Conservation (phyloP, 2,329 filamentous ascomycete species). For the Stagonosporopsis rhizophila region DNA sequence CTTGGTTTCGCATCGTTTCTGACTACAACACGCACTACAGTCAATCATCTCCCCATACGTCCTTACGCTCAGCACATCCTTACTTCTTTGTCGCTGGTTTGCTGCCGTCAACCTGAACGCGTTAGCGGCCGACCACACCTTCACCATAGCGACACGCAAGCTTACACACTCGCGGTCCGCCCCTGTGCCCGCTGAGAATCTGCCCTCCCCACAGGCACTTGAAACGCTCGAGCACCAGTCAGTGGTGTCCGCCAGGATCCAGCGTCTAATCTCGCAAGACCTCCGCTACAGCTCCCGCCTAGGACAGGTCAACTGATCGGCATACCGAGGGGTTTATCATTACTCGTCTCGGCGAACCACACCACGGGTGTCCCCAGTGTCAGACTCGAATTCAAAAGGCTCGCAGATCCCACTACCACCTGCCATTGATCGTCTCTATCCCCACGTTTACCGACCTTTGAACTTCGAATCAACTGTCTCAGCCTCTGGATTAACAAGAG, state of each 20-base stretch:
- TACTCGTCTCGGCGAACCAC: conserved; percentile 43
- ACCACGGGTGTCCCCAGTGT: conserved; percentile 46
- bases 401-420: conserved; percentile 59
- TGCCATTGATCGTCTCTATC: conserved; percentile 54
- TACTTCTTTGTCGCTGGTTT: conserved; percentile 45
- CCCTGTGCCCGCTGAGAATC: conserved; percentile 37
- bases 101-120: conserved; percentile 32
- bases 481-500: conserved; percentile 35
- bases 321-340: conserved; percentile 47
- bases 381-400: conserved; percentile 50
- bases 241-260: conserved; percentile 38
- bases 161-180: conserved; percentile 30
- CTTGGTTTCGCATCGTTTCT: conserved; percentile 40
- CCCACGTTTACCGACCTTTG: conserved; percentile 55
- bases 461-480: conserved; percentile 48
- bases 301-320: conserved; percentile 48
- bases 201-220: conserved; percentile 45
- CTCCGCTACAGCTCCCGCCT: conserved; percentile 46
- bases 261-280: conserved; percentile 47
- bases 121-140: conserved; percentile 29
- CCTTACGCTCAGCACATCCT: conserved; percentile 39
- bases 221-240: conserved; percentile 50
- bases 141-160: conserved; percentile 37
- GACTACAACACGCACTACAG: conserved; percentile 31
- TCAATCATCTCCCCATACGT: conserved; percentile 44